Conservation (phyloP, 305 asterid species). For the Solanum chacoense region DNA sequence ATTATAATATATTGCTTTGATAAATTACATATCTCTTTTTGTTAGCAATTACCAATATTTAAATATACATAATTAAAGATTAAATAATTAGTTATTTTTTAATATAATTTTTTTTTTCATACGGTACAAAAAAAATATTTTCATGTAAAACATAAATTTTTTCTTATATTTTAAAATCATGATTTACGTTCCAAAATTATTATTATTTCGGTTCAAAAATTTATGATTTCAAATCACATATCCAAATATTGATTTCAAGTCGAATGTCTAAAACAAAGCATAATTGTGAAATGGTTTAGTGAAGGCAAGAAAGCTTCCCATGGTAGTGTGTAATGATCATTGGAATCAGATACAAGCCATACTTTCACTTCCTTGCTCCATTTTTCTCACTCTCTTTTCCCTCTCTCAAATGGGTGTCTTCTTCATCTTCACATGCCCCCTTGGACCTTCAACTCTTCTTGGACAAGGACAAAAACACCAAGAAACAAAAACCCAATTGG, state of each 20-base stretch:
- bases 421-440: slow-evolving; percentile 16
- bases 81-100: too few species aligned
- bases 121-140: too few species aligned
- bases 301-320: not conserved
- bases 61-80: too few species aligned
- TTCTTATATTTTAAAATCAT: too few species aligned
- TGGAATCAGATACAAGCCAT: slow-evolving; percentile 18
- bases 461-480: slow-evolving; percentile 9
- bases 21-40: too few species aligned
- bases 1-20: not conserved
- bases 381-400: not conserved
- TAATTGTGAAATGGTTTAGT: not conserved
- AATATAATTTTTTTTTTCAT: too few species aligned
- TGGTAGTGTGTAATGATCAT: slow-evolving; percentile 30
- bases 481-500: slow-evolving; percentile 11
- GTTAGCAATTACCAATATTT: not conserved
- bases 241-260: too few species aligned
- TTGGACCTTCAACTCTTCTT: slow-evolving; percentile 4
- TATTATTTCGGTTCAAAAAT: rapidly evolving
- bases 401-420: slow-evolving; percentile 31
- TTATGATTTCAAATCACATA: too few species aligned
- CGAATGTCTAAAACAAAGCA: too few species aligned
- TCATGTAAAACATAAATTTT: too few species aligned
- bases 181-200: too few species aligned
- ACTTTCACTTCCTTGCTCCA: not conserved